Evolutionary conservation across 2,329 filamentous ascomycete species (phyloP).

Genomic region (Botryotinia convoluta): DNA sequence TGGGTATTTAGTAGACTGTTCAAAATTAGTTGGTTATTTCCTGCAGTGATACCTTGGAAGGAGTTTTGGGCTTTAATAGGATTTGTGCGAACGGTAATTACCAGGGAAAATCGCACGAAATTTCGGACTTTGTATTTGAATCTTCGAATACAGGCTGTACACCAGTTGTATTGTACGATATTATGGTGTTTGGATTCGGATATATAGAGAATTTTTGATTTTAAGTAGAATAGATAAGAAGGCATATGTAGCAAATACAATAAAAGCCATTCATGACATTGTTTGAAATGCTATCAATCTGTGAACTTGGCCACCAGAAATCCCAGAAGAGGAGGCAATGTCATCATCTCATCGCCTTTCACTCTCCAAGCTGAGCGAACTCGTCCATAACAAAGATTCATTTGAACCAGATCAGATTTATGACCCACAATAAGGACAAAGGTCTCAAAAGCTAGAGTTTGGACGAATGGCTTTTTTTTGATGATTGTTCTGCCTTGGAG

Average conservation of each 20-base stretch:
- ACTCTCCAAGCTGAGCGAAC: background rate
- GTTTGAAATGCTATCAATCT: background rate
- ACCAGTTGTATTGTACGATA: background rate
- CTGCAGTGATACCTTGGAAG: background rate
- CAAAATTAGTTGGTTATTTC: background rate
- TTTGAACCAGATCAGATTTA: background rate
- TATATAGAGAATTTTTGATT: background rate
- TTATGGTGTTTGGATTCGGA: background rate
- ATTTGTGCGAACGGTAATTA: background rate
- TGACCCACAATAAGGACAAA: background rate
- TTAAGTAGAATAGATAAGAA: background rate
- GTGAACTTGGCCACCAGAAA: background rate
- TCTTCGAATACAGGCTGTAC: background rate
- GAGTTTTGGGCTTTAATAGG: background rate
- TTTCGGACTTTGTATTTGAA: background rate
- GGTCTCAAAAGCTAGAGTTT: background rate
- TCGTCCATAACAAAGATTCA: background rate
- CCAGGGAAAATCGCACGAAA: background rate
- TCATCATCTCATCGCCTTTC: background rate
- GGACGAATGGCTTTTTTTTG: background rate
- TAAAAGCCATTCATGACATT: background rate
- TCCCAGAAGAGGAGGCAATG: background rate
- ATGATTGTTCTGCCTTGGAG: background rate
- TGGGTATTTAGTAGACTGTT: background rate
- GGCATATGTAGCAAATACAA: background rate